Evolutionary conservation across 306 rosid species (phyloP), one percentile per base, ranked within the genome.

Genomic region (Coriaria nepalensis): DNA sequence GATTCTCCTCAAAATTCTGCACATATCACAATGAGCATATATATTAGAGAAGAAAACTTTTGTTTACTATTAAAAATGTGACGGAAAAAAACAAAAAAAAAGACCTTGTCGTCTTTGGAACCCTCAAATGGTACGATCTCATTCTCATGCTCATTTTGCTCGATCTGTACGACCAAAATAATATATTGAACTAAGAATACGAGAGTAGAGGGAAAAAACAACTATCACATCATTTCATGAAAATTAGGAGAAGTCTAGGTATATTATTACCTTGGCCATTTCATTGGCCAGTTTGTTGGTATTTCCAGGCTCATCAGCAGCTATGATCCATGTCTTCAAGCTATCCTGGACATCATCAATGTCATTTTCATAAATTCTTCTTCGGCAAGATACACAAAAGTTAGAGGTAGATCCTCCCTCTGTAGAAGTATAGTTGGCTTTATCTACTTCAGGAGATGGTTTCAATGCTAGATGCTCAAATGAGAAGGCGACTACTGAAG

Each of bases 301-400:
- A 56, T 60, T 65, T 62, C 60, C 68, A 60, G 68, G 70, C 47
- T 60, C 66, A 40, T 73, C 67, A 29, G 47, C 71, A 43, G 65
- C 64, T 40, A 53, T 62, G 40, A 37, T 49, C 64, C 60, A 49
- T 37, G 75, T 52, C 67, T 76, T 75, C 49, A 71, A 52, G 71
- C 76, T 71, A 43, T 66, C 73, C 61, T 35, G 70, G n/a, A 54
- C 55, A 57, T 67, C 83, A 56, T 14, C 33, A 9, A 72, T 56
- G 53, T 69, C 82, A 56, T 49, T 61, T 45, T 76, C 48, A 9
- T 15, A 40, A 44, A 76, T 48, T 64, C 36, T 72, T 59, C 47
- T 60, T 43, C 54, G 67, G 80, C 98, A 90, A 67, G 92, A 67
- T 59, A 73, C 64, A 60, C 98, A 90, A 50, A 85, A 69, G 56